Percentiles rank a stretch among this genome's conserved stretches.
phyloP scores from a whole-genome alignment of 2,329 filamentous ascomycete genomes.

The Neonectria punicea region DNA sequence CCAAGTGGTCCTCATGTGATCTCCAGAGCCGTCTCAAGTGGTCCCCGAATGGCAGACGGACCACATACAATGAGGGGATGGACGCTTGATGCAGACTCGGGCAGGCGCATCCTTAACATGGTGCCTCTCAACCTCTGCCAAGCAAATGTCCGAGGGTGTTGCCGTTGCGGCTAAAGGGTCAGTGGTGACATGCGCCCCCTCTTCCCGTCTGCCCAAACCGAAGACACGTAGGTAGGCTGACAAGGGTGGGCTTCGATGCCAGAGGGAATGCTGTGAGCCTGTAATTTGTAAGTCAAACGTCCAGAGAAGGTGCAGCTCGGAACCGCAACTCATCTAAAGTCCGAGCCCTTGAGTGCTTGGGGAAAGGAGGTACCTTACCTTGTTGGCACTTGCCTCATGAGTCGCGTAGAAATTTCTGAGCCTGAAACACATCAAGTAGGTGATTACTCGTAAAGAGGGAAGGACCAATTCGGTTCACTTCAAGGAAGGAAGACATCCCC shows the following conservation, averaged over 20 bases:
- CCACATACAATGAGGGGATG: not conserved
- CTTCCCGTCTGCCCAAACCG: not conserved
- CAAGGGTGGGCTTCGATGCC: conserved; percentile 5
- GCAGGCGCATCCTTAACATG: not conserved
- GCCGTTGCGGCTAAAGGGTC: conserved; percentile 3
- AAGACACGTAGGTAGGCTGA: conserved; percentile 22
- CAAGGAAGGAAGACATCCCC: conserved; percentile 5
- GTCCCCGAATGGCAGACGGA: conserved; percentile 3
- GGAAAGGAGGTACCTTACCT: not conserved
- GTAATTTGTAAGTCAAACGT: conserved; percentile 16
- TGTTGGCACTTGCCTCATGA: not conserved
- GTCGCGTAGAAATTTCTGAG: not conserved
- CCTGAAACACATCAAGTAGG: not conserved
- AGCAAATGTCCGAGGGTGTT: conserved; percentile 8
- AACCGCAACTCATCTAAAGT: not conserved
- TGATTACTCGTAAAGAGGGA: not conserved
- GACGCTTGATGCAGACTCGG: conserved; percentile 1
- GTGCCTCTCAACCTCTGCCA: conserved; percentile 13
- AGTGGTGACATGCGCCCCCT: conserved; percentile 8
- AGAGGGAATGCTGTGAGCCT: conserved; percentile 3
- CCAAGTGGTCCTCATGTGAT: conserved; percentile 1
- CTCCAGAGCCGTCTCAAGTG: conserved; percentile 10
- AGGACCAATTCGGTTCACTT: not conserved
- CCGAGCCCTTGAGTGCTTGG: not conserved
- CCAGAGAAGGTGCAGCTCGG: not conserved